Base-by-base conservation (phyloP, 805 yeast species). In the Yarrowia sp. region DNA sequence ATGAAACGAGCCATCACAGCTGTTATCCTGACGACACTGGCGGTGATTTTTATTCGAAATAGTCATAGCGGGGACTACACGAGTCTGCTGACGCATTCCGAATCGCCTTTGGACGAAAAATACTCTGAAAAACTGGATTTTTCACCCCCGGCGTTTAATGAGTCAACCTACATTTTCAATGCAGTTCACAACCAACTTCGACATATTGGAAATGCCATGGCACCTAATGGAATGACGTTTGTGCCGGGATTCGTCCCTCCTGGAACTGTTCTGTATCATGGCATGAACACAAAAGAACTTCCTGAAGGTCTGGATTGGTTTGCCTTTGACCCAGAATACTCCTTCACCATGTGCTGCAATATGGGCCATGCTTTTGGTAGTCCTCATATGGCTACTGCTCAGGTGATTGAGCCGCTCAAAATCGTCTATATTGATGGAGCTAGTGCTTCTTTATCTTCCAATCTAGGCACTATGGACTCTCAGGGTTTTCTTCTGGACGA, bases 271-370 rank as follows among this genome's bases (percentile, higher is more conserved):
- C 17, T 51, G 1, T 51, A 36, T n/a, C 58, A 51, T 8, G 58
- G 58, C 4, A 51, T 38, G 58, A 36, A 51, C 58, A 3, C 18
- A 4, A 51, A 51, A 86, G 86, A 3, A 5, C 87, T 88, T 1
- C 71, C 72, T 0, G 10, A 51, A 5, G 70, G 76, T 17, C 79
- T 79, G 38, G 89, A 86, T 69, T 86, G 89, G 89, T 74, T 84
- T 11, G 89, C 89, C 1, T 76, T 85, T 80, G 87, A 85, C 70
- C 81, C 77, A 67, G 89, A 86, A 69, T 85, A 85, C 73, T 82
- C 86, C 68, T 83, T 80, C 53, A 31, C 47, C 17, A 32, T 55
- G 58, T 51, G 58, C 14, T 51, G 58, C 35, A 51, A 51, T 17
- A 51, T 51, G 2, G 58, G 58, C 4, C 58, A 51, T n/a, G 38